These are phyloP conservation scores for Yamadazyma atlantica DNA, from an alignment of 1,139 yeast genomes.

Conservation along the genomic window DNA sequence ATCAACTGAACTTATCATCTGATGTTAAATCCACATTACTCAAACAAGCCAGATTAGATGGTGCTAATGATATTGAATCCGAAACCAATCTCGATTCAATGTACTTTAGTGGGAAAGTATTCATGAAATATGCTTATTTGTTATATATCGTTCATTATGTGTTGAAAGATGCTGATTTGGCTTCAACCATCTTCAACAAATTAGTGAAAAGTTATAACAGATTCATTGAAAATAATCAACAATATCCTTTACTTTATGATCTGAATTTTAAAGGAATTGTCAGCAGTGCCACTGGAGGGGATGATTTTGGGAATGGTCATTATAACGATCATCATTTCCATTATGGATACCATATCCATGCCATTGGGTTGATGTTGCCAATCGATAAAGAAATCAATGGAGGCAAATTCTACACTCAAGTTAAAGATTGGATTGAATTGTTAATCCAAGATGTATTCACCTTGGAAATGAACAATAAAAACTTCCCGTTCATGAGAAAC, in stretches of 20 bases:
- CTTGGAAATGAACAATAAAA: conserved; percentile 51
- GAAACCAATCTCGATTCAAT: conserved; percentile 46
- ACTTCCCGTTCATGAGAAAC: conserved; percentile 66
- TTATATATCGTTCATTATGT: conserved; percentile 55
- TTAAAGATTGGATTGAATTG: conserved; percentile 63
- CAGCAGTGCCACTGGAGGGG: conserved; percentile 54
- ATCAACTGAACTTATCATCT: conserved; percentile 11
- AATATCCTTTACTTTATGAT: conserved; percentile 60
- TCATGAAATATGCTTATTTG: conserved; percentile 66
- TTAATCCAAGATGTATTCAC: conserved; percentile 71
- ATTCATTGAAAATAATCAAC: conserved; percentile 51
- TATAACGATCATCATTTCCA: conserved; percentile 77
- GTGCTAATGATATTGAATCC: conserved; percentile 50
- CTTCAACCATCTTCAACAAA: conserved; percentile 40
- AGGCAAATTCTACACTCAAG: conserved; percentile 57
- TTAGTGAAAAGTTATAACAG: conserved; percentile 53
- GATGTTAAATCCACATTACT: conserved; percentile 32
- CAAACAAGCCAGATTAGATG: conserved; percentile 23
- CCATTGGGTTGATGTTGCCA: conserved; percentile 65
- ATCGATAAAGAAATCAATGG: conserved; percentile 50
- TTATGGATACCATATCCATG: conserved; percentile 67
- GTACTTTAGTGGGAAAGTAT: conserved; percentile 60
- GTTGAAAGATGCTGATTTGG: conserved; percentile 41
- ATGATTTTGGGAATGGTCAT: conserved; percentile 55
- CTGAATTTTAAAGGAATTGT: conserved; percentile 62